These are phyloP conservation scores for Metschnikowia arizonensis DNA, from an alignment of 805 yeast species.

Conservation along the genomic window DNA sequence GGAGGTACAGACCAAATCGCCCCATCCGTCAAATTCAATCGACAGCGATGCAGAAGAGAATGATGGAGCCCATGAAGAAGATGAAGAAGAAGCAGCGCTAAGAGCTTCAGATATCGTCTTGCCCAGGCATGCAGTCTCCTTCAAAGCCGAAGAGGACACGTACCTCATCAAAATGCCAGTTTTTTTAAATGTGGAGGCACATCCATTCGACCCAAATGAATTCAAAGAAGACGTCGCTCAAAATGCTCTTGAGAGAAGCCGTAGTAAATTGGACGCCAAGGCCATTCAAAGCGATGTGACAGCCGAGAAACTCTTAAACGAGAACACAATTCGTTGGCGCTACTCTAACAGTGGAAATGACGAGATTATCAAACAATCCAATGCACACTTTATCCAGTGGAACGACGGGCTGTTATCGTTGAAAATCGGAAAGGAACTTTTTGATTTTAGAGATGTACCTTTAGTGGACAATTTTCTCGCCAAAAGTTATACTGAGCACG, in stretches of 20 bases:
- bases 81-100: slow-evolving; percentile 30
- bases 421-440: slow-evolving; percentile 82
- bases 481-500: slow-evolving; percentile 65
- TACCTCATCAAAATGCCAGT: slow-evolving; percentile 70
- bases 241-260: slow-evolving; percentile 28
- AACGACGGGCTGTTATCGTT: slow-evolving; percentile 85
- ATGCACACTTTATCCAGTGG: slow-evolving; percentile 90
- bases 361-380: slow-evolving; percentile 78
- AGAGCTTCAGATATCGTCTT: slow-evolving; percentile 35
- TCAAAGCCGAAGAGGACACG: slow-evolving; percentile 33
- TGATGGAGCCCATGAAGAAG: slow-evolving; percentile 26
- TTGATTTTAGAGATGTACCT: slow-evolving; percentile 67
- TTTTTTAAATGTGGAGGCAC: slow-evolving; percentile 75
- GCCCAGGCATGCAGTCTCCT: slow-evolving; percentile 49
- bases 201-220: slow-evolving; percentile 75
- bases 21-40: slow-evolving; percentile 11
- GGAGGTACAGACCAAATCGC: slow-evolving; percentile 13
- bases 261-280: slow-evolving; percentile 32
- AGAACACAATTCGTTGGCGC: slow-evolving; percentile 92
- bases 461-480: slow-evolving; percentile 70
- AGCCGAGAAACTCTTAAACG: slow-evolving; percentile 65
- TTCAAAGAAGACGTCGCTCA: slow-evolving; percentile 49
- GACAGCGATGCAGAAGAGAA: slow-evolving; percentile 21
- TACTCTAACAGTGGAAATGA: slow-evolving; percentile 70
- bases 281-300: slow-evolving; percentile 45